phyloP scores from a whole-genome alignment of 192 early-diverging fungal genomes.

The Diversispora epigaea region DNA sequence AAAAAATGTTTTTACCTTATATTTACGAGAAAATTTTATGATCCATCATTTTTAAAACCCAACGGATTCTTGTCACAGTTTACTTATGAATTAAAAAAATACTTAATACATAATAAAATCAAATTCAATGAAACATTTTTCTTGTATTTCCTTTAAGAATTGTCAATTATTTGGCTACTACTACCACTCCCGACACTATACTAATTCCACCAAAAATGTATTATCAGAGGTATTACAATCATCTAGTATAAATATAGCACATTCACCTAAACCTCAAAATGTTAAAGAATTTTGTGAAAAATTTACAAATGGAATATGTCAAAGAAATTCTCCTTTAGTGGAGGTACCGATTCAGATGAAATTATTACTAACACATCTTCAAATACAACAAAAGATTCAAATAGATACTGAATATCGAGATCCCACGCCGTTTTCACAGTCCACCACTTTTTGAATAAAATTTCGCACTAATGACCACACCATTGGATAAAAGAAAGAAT shows the following conservation, averaged over 20 bases:
- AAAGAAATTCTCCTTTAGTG: not conserved
- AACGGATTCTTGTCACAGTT: too few species aligned
- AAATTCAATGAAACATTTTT: too few species aligned
- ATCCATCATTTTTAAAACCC: too few species aligned
- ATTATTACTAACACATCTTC: not conserved
- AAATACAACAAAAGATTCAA: not conserved
- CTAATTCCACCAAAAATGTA: too few species aligned
- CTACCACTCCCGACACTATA: not conserved
- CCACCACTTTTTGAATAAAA: conserved; percentile 25
- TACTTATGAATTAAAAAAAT: too few species aligned
- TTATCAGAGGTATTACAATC: too few species aligned
- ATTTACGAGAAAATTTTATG: too few species aligned
- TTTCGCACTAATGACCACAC: conserved; percentile 28
- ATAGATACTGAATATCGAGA: conserved; percentile 22
- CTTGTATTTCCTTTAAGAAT: too few species aligned
- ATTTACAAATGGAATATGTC: conserved; percentile 26
- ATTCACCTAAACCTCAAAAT: conserved; percentile 21
- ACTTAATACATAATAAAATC: too few species aligned
- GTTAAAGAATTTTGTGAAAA: conserved; percentile 32
- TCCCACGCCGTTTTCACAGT: conserved; percentile 25
- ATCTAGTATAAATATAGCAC: not conserved
- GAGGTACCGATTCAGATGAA: not conserved
- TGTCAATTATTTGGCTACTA: too few species aligned
- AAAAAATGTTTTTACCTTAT: too few species aligned
- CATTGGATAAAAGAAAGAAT: conserved; percentile 3